Percentiles rank a stretch among this genome's conserved stretches.
Conservation (phyloP, 306 rosid genomes). For the Rosa persica region DNA sequence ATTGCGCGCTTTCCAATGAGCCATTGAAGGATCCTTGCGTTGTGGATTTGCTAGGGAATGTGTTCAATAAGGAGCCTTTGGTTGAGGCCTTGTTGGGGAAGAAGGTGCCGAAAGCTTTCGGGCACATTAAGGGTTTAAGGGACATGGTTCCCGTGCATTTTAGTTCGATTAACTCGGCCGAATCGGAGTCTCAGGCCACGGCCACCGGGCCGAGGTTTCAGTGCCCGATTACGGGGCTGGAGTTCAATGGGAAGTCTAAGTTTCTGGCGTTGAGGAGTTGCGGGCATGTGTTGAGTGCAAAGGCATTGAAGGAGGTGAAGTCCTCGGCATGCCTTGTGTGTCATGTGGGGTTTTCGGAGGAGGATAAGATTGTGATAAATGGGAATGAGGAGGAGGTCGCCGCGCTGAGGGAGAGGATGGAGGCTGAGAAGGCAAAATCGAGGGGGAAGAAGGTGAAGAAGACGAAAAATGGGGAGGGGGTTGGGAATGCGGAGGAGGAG, state of each 20-base stretch:
- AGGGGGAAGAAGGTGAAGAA: conserved; percentile 70
- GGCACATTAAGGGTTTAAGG: conserved; percentile 79
- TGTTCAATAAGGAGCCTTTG: conserved; percentile 75
- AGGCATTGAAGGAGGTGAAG: conserved; percentile 85
- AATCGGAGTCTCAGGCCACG: background rate
- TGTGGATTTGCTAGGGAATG: conserved; percentile 73
- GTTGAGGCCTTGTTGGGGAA: conserved; percentile 81
- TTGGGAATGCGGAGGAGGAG: conserved; percentile 31
- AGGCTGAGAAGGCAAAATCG: conserved; percentile 56
- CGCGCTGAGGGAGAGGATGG: conserved; percentile 75
- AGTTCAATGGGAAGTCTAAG: conserved; percentile 78
- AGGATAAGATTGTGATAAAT: conserved; percentile 73
- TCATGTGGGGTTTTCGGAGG: conserved; percentile 50
- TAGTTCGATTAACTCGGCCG: conserved; percentile 41
- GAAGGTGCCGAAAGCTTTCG: conserved; percentile 88
- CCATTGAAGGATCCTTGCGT: conserved; percentile 89
- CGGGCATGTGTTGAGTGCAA: conserved; percentile 90
- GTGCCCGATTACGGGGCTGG: conserved; percentile 83
- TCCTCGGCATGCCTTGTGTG: conserved; percentile 72
- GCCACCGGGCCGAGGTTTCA: conserved; percentile 48
- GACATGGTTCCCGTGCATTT: conserved; percentile 71
- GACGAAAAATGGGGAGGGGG: conserved; percentile 41
- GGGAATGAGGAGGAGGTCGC: conserved; percentile 86
- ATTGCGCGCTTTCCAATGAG: conserved; percentile 77
- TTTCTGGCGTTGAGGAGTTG: conserved; percentile 74